Base-by-base conservation (phyloP, 164 flowering plant genomes). In the Amborella trichopoda region DNA sequence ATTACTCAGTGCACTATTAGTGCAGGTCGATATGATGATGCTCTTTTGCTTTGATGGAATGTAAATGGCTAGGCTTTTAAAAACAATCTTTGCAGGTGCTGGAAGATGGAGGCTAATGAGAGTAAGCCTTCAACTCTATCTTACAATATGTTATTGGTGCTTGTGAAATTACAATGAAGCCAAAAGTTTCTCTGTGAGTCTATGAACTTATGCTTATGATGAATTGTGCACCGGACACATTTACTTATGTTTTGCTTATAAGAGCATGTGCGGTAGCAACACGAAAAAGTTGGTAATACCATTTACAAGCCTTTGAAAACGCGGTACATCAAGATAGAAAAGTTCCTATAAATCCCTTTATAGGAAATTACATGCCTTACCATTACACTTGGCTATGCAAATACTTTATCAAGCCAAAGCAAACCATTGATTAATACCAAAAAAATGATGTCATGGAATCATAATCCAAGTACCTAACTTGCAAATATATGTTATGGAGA, bases 231-330 rank as follows among this genome's bases (percentile, higher is more conserved):
- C 90, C 93, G 5, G 89, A 87, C 55, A 79, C 70, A 6, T 87
- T 83, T 50, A 87, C 95, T 23, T 62, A 74, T 50, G 54, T 80
- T 56, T 78, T 93, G 13, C 51, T 91, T 25, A 55, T 80, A 51
- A 78, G 99, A 73, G 47, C 76, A 32, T 91, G 93, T 56, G 63
- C 74, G 20, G 82, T 87, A 94, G 96, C 87, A 40, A 80, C 85
- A 36, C 66, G n/a, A n/a, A n/a, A n/a, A n/a, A n/a, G n/a, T n/a
- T n/a, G n/a, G n/a, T n/a, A n/a, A n/a, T n/a, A n/a, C n/a, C n/a
- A n/a, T n/a, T n/a, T n/a, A n/a, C n/a, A n/a, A n/a, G n/a, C n/a
- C n/a, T n/a, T n/a, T n/a, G n/a, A n/a, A n/a, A n/a, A n/a, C n/a
- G n/a, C n/a, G n/a, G n/a, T n/a, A n/a, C n/a, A n/a, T n/a, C n/a